phyloP scores from a whole-genome alignment of 305 asterid genomes.

The Solanum hybrid region DNA sequence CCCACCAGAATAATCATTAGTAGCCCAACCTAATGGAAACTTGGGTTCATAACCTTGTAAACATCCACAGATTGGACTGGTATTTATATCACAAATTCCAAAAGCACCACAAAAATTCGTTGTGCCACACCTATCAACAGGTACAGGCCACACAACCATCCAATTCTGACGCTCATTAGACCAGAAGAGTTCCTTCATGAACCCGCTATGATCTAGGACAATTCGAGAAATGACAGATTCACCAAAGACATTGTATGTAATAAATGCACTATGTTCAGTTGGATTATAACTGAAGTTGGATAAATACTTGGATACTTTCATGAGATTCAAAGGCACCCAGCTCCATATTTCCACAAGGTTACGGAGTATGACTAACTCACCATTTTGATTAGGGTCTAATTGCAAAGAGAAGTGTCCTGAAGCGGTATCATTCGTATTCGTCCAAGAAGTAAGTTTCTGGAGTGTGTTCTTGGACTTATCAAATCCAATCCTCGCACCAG shows the following conservation, averaged over 20 bases:
- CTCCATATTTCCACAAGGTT: neutral
- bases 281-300: conserved; percentile 6
- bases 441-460: conserved; percentile 19
- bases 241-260: neutral
- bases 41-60: conserved; percentile 12
- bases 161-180: neutral
- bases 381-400: conserved; percentile 4
- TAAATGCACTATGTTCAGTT: neutral
- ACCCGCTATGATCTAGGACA: neutral
- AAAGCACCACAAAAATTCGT: conserved; percentile 14
- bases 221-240: conserved; percentile 1
- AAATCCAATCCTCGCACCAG: conserved; percentile 16
- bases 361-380: conserved; percentile 1
- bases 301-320: neutral
- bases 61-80: conserved; percentile 1
- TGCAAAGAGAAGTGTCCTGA: conserved; percentile 8
- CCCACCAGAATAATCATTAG: conserved; percentile 2
- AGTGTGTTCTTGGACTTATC: neutral
- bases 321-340: conserved; percentile 10
- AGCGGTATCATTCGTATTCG: conserved; percentile 2
- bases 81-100: conserved; percentile 8
- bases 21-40: neutral
- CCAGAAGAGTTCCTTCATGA: neutral
- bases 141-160: neutral
- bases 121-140: neutral